Base-by-base conservation (phyloP, 169 alveolate species). In the Perkinsus olseni region DNA sequence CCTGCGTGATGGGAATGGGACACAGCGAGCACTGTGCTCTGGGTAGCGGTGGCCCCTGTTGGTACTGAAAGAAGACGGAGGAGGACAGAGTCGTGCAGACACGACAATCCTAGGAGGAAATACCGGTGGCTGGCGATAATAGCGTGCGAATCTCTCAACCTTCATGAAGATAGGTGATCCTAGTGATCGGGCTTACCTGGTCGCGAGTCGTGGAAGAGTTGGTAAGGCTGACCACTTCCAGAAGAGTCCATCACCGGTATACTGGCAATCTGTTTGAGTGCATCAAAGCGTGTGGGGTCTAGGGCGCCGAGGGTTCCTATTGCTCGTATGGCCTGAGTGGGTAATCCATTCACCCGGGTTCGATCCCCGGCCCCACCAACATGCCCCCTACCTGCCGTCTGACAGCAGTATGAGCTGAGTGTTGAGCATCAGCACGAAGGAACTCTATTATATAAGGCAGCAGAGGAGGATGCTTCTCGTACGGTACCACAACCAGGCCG, bases 261-360 rank as follows among this genome's bases (percentile, higher is more conserved):
- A 38, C 34, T 31, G 20, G 91, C 48, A 21, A 74, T 31, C 20
- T 38, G 91, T 38, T 91, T 40, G 38, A 91, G 92, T 36, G 39
- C 74, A 28, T 91, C 74, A 36, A 38, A 91, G 4, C 92, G 24
- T n/a, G 17, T 38, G 39, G 92, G 92, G 92, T 91, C 92, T 3
- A 91, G 92, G 20, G 92, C 92, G 48, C 92, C 92, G 36, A 91
- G 74, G 31, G 92, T 91, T 50, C 92, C 92, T 24, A 91, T 91
- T 17, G 62, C 92, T 28, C 74, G 62, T 10, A 91, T 91, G 74
- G 48, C 50, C 48, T 38, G 48, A 24, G 8, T 38, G 31, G 38
- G 92, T 10, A 91, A 62, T 62, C 82, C 31, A 62, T 62, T 28
- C 82, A 62, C 13, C 82, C 82, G 31, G 82, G 82, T 62, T 62